Conservation (phyloP, 345 rosid species). For the Ceriops decandra region DNA sequence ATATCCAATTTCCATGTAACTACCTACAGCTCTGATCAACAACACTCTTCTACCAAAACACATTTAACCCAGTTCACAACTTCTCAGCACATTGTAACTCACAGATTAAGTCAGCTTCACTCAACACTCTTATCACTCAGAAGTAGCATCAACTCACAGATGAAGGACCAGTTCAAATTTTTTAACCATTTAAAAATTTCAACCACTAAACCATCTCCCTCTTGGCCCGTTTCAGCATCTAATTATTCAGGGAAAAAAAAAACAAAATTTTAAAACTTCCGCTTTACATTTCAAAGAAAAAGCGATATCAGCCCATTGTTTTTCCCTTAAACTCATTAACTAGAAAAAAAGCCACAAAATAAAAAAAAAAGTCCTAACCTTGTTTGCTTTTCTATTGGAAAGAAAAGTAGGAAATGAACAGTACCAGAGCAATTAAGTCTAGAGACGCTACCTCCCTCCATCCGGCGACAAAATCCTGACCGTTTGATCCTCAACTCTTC, state of each 20-base stretch:
- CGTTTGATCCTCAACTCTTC: conserved; percentile 55
- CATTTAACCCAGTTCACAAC: no score
- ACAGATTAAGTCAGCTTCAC: no score
- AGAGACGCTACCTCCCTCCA: conserved; percentile 99
- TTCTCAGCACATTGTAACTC: no score
- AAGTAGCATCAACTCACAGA: not conserved
- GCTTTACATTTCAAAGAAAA: not conserved
- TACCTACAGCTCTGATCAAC: not conserved
- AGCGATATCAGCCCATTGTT: not conserved
- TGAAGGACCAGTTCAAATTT: conserved; percentile 13
- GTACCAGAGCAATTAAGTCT: conserved; percentile 85
- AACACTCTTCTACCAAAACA: not conserved
- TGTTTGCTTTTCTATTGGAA: conserved; percentile 16
- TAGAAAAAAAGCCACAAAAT: not conserved
- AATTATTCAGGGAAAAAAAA: not conserved
- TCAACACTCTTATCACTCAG: not conserved
- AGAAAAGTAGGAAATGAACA: conserved; percentile 53
- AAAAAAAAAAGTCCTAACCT: conserved; percentile 14
- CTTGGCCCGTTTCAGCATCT: not conserved
- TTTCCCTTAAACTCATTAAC: not conserved
- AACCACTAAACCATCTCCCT: not conserved
- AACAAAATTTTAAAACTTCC: not conserved
- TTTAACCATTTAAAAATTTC: not conserved
- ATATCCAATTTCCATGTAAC: not conserved
- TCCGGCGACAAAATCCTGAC: conserved; percentile 69